A percentile compares a stretch with the other conserved stretches of the same genome.
These are phyloP conservation scores for Aspergillus japonicus DNA, from an alignment of 2,329 filamentous ascomycete genomes.

Conservation along the genomic window DNA sequence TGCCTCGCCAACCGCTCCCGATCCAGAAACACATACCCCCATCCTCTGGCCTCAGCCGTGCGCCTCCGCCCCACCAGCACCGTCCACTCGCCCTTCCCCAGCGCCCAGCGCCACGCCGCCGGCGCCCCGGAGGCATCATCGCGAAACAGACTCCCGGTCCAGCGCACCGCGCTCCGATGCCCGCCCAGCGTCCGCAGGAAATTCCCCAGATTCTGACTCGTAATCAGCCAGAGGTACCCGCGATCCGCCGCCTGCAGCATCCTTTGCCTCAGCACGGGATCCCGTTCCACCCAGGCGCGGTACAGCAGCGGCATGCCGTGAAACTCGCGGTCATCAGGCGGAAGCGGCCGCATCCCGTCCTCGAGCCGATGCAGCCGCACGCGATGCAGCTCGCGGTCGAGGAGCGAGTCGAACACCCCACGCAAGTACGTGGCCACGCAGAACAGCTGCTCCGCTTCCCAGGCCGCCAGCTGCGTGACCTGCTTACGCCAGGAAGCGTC, in stretches of 20 bases:
- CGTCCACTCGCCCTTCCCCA: background rate
- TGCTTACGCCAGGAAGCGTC: background rate
- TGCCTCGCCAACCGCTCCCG: background rate
- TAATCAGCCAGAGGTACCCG: background rate
- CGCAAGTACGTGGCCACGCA: background rate
- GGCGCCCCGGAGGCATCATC: background rate
- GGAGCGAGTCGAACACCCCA: background rate
- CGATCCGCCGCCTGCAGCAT: background rate
- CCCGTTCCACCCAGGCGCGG: background rate
- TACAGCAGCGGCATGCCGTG: background rate
- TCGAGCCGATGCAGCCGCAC: background rate
- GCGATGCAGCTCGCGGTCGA: background rate
- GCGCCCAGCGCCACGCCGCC: background rate
- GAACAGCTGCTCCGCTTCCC: background rate
- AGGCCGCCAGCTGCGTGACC: background rate
- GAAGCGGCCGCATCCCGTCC: background rate
- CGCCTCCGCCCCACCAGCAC: background rate
- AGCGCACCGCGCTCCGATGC: too few relatives aligned
- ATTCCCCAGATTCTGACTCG: too few relatives aligned
- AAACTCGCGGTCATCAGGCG: background rate
- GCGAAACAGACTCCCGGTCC: background rate
- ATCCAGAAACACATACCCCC: background rate
- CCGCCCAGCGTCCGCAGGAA: too few relatives aligned
- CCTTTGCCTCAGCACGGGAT: background rate
- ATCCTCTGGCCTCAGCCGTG: background rate